Percentiles rank a stretch among this genome's conserved stretches.
Evolutionary conservation across 768 basidiomycete species (phyloP).

Genomic region (Scleroderma citrinum): DNA sequence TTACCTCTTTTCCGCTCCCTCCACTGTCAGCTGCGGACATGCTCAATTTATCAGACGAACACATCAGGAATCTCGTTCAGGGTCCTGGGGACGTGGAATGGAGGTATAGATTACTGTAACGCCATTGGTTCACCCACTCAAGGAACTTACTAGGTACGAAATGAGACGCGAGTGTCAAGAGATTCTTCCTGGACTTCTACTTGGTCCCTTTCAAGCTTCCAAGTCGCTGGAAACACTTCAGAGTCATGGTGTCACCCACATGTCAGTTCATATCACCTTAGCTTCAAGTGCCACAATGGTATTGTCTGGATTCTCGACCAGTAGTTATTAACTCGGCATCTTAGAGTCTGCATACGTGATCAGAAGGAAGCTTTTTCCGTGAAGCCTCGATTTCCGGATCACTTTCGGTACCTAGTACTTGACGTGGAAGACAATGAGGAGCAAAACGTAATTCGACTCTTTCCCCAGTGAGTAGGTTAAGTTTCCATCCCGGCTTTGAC

Average conservation of each 20-base stretch:
- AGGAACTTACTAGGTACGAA: constrained; percentile 58
- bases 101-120: constrained; percentile 42
- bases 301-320: too few relatives aligned
- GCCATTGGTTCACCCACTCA: constrained; percentile 5
- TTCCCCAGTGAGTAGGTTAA: constrained; percentile 59
- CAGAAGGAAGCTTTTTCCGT: constrained; percentile 89
- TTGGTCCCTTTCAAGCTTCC: constrained; percentile 86
- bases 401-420: constrained; percentile 72
- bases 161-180: constrained; percentile 96
- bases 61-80: constrained; percentile 59
- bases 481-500: not conserved
- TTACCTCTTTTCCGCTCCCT: too few relatives aligned
- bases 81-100: constrained; percentile 82
- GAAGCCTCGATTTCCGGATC: constrained; percentile 73
- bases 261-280: too few relatives aligned
- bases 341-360: constrained; percentile 84
- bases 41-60: constrained; percentile 30
- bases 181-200: constrained; percentile 73
- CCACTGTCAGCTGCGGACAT: constrained; percentile 9
- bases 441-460: constrained; percentile 88
- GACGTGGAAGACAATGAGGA: constrained; percentile 92
- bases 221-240: constrained; percentile 71
- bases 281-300: too few relatives aligned
- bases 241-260: constrained; percentile 70
- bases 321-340: not conserved